phyloP scores from a whole-genome alignment of 331 rosid species.

The Prunus yedoensis region DNA sequence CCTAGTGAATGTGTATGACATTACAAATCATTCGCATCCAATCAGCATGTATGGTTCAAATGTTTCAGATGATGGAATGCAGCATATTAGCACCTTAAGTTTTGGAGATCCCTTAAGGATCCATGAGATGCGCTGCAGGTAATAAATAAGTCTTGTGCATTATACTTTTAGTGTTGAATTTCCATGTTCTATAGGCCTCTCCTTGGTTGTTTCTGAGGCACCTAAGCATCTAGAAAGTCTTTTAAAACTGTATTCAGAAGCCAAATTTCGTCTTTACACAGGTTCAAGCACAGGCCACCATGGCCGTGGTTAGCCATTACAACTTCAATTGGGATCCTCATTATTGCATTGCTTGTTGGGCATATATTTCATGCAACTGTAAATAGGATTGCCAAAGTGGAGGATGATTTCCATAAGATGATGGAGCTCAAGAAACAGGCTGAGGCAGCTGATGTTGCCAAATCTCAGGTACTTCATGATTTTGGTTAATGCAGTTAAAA shows the following conservation, averaged over 20 bases:
- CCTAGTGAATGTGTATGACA: slow-evolving; percentile 87
- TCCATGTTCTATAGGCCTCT: slow-evolving; percentile 5
- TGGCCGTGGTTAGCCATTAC: slow-evolving; percentile 79
- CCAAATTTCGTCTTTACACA: slow-evolving; percentile 37
- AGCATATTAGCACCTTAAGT: slow-evolving; percentile 64
- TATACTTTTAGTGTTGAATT: background rate
- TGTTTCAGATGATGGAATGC: slow-evolving; percentile 60
- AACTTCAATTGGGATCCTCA: slow-evolving; percentile 65
- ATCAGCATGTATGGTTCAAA: slow-evolving; percentile 87
- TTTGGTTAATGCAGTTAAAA: slow-evolving; percentile 6
- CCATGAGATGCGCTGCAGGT: slow-evolving; percentile 99
- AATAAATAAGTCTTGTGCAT: slow-evolving; percentile 5
- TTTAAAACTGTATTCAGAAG: slow-evolving; percentile 8
- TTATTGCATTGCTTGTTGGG: slow-evolving; percentile 74
- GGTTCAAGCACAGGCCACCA: slow-evolving; percentile 89
- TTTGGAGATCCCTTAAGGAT: slow-evolving; percentile 93
- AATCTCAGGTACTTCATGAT: slow-evolving; percentile 66
- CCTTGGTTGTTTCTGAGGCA: slow-evolving; percentile 5
- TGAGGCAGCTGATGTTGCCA: slow-evolving; percentile 89
- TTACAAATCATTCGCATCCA: slow-evolving; percentile 66
- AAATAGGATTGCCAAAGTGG: slow-evolving; percentile 80
- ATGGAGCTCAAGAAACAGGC: slow-evolving; percentile 81
- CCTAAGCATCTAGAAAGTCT: background rate
- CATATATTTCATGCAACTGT: slow-evolving; percentile 72
- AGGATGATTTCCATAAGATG: slow-evolving; percentile 71